A percentile compares a stretch with the other conserved stretches of the same genome.
These are phyloP conservation scores for Penicillium ucsense DNA, from an alignment of 495 filamentous ascomycete species.

Conservation along the genomic window DNA sequence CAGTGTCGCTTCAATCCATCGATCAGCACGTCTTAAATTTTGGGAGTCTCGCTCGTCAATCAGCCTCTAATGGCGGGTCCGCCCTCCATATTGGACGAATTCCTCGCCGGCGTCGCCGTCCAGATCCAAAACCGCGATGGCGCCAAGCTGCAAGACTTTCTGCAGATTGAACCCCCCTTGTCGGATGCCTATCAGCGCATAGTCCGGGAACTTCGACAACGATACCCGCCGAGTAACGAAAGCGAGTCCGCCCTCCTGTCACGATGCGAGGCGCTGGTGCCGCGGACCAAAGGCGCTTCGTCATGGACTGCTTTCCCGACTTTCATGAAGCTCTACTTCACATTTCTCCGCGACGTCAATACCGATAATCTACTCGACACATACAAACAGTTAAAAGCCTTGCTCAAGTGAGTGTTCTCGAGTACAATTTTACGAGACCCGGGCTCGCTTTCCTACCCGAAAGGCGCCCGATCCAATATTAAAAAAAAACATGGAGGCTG, in stretches of 20 bases:
- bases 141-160: constrained; percentile 42
- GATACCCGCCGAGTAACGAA: constrained; percentile 41
- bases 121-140: constrained; percentile 48
- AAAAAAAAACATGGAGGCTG: constrained; percentile 1
- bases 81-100: constrained; percentile 44
- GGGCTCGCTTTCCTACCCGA: background rate
- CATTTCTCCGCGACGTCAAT: constrained; percentile 69
- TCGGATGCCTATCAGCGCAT: constrained; percentile 58
- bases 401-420: constrained; percentile 52
- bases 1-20: too few relatives aligned
- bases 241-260: constrained; percentile 46
- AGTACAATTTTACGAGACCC: background rate
- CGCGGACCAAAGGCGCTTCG: constrained; percentile 47
- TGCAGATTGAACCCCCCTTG: constrained; percentile 57
- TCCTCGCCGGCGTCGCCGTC: constrained; percentile 42
- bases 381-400: constrained; percentile 59
- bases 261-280: constrained; percentile 48
- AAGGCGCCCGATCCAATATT: too few relatives aligned
- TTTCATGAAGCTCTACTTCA: constrained; percentile 70
- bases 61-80: constrained; percentile 16
- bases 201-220: constrained; percentile 49
- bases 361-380: constrained; percentile 64
- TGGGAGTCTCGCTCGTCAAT: background rate
- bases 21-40: background rate
- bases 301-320: constrained; percentile 66